Evolutionary conservation across 2,329 filamentous ascomycete species (phyloP), one percentile per base, ranked within the genome.

Genomic region (Penicillium hesseltinei): DNA sequence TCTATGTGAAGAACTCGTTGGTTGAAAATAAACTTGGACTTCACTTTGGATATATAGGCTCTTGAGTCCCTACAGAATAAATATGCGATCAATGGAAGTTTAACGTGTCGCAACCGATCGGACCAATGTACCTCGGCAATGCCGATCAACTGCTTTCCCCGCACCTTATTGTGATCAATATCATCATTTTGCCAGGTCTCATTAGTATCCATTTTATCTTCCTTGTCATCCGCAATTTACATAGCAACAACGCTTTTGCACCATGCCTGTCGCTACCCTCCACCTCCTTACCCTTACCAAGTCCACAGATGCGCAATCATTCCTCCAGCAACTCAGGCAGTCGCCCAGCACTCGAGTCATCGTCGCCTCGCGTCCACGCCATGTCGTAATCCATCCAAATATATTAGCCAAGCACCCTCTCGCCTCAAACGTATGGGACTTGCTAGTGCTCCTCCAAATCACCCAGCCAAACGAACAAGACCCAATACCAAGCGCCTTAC

Each of bases 201-300:
- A 17, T 35, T 35, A 7, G 15, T 17, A 35, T 17, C 21, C 23
- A 23, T 23, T 35, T 1, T 35, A 35, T 35, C 25, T 42, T 42
- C 19, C n/a, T 8, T 7, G 5, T 15, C 11, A 21, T 5, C 39
- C n/a, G 19, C 39, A 42, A 23, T 15, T 5, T 5, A 42, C 10
- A 42, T 42, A 42, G 33, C 33, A 4, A 35, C 33, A 0, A 35
- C 15, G 1, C 17, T 35, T 42, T 42, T 42, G 39, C 19, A 66
- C 46, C 23, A 75, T 76, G 73, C 73, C 73, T 47, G 62, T 71
- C 51, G 65, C 70, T 36, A 74, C 70, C 2, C 65, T 76, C 39
- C 72, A 75, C 48, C 70, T 75, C 25, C 59, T 76, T 39, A 51
- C 65, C 3, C 68, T 76, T 27, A 55, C 61, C 17, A 56, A 66